Base-by-base conservation (phyloP, 495 filamentous ascomycete genomes). In the Sporormia fimetaria region DNA sequence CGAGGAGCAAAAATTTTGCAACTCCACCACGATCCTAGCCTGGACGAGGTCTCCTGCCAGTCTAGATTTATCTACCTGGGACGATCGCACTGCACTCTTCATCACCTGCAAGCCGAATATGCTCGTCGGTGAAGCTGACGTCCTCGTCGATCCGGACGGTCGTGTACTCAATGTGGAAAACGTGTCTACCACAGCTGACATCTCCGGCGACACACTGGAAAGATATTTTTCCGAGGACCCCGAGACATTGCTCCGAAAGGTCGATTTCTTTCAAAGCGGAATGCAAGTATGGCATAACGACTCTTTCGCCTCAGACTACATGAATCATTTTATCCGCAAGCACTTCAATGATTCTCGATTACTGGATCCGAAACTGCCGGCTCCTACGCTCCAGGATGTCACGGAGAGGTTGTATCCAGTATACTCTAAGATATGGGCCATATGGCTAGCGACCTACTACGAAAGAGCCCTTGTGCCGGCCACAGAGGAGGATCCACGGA, bases 231-330 rank as follows among this genome's bases (percentile, higher is more conserved):
- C 21, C n/a, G 35, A 40, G 11, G 22, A 28, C 22, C 35, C 26
- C 6, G 10, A 21, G 5, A 21, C 33, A 7, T 34, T 45, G 8
- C 22, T 45, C 3, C 23, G 18, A n/a, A 25, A 45, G 17, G 32
- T 27, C 11, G 24, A 44, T 21, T 2, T 47, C 38, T 30, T 42
- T 43, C 11, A 4, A 14, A 12, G 10, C 11, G 10, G 6, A 4
- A 16, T 11, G 10, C 17, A 26, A 18, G 10, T 6, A 4, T 67
- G 60, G 60, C 64, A 64, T 33, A 63, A 60, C 37, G 59, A 63
- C 41, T 56, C 47, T 1, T 54, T 64, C 10, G 40, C 57, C 0
- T 40, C 49, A 1, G 60, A 61, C 27, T 63, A 57, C 54, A 42
- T 58, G 17, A 64, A 61, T 29, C 59, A 59, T 25, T 47, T 67